These are phyloP conservation scores for Beauveria sp. DNA, from an alignment of 2,329 filamentous ascomycete genomes.

Conservation along the genomic window DNA sequence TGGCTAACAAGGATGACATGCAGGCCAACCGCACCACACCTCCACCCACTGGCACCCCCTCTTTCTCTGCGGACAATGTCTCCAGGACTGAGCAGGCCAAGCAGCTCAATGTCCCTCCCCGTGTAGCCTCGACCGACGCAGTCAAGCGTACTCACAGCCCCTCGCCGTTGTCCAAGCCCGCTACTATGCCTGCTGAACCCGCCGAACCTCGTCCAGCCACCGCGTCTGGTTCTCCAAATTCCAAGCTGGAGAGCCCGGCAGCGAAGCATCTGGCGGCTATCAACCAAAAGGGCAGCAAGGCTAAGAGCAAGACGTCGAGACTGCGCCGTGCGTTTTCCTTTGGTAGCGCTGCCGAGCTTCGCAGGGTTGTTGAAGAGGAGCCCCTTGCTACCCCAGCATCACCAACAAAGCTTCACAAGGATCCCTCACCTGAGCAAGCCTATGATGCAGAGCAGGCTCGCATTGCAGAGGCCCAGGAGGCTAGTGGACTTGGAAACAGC, in stretches of 20 bases:
- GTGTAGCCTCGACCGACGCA: constrained; percentile 58
- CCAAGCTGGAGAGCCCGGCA: constrained; percentile 56
- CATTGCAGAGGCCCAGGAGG: constrained; percentile 89
- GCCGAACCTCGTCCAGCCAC: constrained; percentile 32
- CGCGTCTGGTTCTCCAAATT: constrained; percentile 25
- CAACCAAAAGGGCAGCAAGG: constrained; percentile 68
- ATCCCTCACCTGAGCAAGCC: constrained; percentile 53
- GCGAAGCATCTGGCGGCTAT: constrained; percentile 81
- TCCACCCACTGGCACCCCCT: constrained; percentile 46
- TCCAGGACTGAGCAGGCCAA: constrained; percentile 47
- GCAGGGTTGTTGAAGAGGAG: constrained; percentile 59
- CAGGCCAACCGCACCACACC: constrained; percentile 55
- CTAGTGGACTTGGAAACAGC: constrained; percentile 79
- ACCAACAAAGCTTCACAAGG: constrained; percentile 56
- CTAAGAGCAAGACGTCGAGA: constrained; percentile 78
- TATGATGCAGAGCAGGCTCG: constrained; percentile 83
- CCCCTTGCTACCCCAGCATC: constrained; percentile 29
- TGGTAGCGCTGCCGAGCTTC: constrained; percentile 86
- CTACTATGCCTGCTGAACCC: constrained; percentile 51
- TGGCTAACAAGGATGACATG: constrained; percentile 41
- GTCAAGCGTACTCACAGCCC: constrained; percentile 58
- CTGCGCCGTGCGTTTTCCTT: constrained; percentile 92
- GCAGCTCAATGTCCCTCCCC: constrained; percentile 50
- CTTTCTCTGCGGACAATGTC: constrained; percentile 40
- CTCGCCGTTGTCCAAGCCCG: constrained; percentile 67